Conservation (phyloP, 2,329 filamentous ascomycete species). For the Xylariomycetidae sp. region DNA sequence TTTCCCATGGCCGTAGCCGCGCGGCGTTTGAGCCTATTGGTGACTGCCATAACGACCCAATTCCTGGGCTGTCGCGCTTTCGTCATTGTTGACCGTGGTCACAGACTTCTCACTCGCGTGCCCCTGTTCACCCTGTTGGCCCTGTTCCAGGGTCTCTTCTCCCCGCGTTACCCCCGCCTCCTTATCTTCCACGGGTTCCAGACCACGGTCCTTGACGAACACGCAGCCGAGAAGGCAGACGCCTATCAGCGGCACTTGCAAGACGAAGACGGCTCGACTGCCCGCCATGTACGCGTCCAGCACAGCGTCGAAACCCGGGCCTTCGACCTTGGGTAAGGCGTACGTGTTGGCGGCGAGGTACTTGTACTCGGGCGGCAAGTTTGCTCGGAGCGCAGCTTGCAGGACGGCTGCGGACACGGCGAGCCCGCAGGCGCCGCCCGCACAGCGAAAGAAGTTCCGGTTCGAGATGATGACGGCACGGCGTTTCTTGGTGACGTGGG, state of each 20-base stretch:
- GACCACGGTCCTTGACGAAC: slow-evolving; percentile 44
- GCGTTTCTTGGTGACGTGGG: slow-evolving; percentile 49
- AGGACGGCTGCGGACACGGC: slow-evolving; percentile 49
- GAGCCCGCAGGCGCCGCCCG: slow-evolving; percentile 53
- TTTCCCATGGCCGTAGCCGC: no score
- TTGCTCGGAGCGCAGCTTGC: slow-evolving; percentile 23
- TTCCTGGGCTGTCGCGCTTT: no score
- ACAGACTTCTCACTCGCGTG: no score
- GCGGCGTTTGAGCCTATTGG: no score
- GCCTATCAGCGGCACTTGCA: slow-evolving; percentile 49
- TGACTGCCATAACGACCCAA: no score
- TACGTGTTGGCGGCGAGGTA: slow-evolving; percentile 25
- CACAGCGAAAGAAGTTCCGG: slow-evolving; percentile 55
- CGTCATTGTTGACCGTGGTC: no score
- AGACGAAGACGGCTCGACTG: slow-evolving; percentile 48
- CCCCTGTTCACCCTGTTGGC: no score
- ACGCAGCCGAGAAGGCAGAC: slow-evolving; percentile 43
- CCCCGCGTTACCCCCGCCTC: slow-evolving; percentile 1
- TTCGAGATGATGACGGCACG: slow-evolving; percentile 57
- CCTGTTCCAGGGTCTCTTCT: no score
- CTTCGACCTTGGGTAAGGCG: slow-evolving; percentile 17
- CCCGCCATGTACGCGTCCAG: slow-evolving; percentile 46
- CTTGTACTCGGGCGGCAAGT: slow-evolving; percentile 19
- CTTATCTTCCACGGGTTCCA: slow-evolving; percentile 26
- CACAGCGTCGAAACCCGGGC: slow-evolving; percentile 26